phyloP scores from a whole-genome alignment of 768 basidiomycete genomes.

The Panus rudis region DNA sequence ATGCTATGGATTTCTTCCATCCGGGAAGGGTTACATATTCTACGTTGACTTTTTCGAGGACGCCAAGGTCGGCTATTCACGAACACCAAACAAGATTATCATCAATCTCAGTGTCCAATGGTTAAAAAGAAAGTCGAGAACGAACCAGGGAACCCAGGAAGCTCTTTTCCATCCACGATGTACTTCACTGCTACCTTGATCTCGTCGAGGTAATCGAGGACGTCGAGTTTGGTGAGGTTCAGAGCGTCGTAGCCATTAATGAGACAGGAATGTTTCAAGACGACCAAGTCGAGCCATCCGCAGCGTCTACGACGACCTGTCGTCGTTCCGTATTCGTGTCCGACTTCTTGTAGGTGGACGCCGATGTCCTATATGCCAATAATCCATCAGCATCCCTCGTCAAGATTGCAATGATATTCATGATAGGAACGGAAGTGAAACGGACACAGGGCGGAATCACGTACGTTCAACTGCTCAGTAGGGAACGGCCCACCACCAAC shows the following conservation, averaged over 20 bases:
- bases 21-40: constrained; percentile 86
- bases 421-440: neutral
- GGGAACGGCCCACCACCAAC: constrained; percentile 99
- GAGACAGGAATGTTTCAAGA: constrained; percentile 83
- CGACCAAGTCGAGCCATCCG: constrained; percentile 97
- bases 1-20: constrained; percentile 77
- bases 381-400: constrained; percentile 4
- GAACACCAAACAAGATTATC: neutral
- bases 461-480: constrained; percentile 85
- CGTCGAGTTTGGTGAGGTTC: constrained; percentile 95
- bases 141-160: constrained; percentile 83
- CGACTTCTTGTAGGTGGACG: constrained; percentile 86
- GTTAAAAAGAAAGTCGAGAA: constrained; percentile 7
- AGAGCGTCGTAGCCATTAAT: constrained; percentile 95
- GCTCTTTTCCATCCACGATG: constrained; percentile 64
- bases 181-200: constrained; percentile 88
- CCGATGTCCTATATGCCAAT: constrained; percentile 56
- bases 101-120: neutral
- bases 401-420: neutral
- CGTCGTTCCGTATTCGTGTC: constrained; percentile 85
- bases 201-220: constrained; percentile 77
- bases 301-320: constrained; percentile 90
- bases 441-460: too few species aligned
- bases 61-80: constrained; percentile 71
- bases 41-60: constrained; percentile 74